phyloP scores from a whole-genome alignment of 1,284 basidiomycete genomes.

The Rhodotorula sp. region DNA sequence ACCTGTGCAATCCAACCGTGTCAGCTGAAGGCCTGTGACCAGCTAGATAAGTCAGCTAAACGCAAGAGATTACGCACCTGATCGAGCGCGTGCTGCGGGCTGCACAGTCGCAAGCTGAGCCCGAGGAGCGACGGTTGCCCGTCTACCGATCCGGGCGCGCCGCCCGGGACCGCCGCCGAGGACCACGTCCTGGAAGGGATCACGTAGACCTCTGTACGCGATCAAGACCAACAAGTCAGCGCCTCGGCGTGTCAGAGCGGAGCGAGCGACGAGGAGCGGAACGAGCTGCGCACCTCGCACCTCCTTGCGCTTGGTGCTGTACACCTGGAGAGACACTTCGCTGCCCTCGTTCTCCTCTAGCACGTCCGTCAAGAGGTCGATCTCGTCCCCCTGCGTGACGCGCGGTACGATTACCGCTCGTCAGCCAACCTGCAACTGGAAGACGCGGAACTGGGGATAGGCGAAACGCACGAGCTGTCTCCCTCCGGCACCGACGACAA shows the following conservation, averaged over 20 bases:
- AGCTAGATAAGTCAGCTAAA: background rate
- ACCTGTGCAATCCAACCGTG: conserved; percentile 54
- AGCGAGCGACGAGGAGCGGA: too few species aligned
- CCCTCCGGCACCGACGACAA: conserved; percentile 85
- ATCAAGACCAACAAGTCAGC: background rate
- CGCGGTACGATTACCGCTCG: too few species aligned
- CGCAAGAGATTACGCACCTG: conserved; percentile 53
- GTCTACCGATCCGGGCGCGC: conserved; percentile 40
- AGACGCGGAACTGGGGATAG: background rate
- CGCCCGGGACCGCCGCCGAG: conserved; percentile 34
- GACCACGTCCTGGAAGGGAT: conserved; percentile 81
- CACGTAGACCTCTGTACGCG: conserved; percentile 70
- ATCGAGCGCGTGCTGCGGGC: conserved; percentile 80
- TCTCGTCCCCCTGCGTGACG: conserved; percentile 49
- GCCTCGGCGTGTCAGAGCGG: background rate
- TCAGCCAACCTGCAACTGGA: too few species aligned
- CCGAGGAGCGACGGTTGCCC: conserved; percentile 72
- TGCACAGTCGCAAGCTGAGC: conserved; percentile 85
- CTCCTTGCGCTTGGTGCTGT: conserved; percentile 83
- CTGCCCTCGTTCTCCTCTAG: conserved; percentile 85
- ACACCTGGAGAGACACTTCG: conserved; percentile 75
- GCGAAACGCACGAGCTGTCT: conserved; percentile 43
- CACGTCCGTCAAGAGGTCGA: conserved; percentile 74
- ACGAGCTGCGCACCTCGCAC: conserved; percentile 67
- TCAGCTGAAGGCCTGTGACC: background rate